Conservation (phyloP, 225 moss, liverwort and hornwort genomes). For the Bryoerythrophyllum caledonicum region DNA sequence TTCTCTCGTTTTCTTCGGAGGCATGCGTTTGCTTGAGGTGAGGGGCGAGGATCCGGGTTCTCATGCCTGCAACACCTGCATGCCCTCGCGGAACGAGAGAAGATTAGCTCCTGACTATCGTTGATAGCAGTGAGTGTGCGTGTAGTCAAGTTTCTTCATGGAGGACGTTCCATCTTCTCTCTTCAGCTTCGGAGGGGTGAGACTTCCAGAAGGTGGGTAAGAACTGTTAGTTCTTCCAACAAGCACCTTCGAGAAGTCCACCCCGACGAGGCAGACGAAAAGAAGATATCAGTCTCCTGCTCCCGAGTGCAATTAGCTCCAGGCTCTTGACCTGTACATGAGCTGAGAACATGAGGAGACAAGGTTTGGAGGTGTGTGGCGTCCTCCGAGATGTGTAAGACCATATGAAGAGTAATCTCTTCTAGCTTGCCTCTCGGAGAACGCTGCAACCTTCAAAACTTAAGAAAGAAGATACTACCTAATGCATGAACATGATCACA, state of each 20-base stretch:
- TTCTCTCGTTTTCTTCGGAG: slow-evolving; percentile 59
- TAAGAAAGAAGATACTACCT: too few species aligned
- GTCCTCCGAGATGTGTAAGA: neutral
- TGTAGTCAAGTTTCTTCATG: too few species aligned
- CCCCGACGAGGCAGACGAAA: too few species aligned
- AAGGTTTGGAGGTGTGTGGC: neutral
- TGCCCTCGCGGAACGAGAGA: slow-evolving; percentile 21
- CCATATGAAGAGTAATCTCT: too few species aligned
- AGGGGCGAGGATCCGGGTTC: neutral
- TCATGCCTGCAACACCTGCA: slow-evolving; percentile 3
- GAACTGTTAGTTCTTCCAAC: neutral
- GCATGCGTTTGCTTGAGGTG: slow-evolving; percentile 15
- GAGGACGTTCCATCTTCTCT: neutral
- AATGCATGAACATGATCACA: too few species aligned
- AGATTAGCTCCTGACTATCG: slow-evolving; percentile 43
- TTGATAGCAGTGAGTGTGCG: neutral
- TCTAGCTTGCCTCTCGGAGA: too few species aligned
- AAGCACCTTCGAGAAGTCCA: neutral
- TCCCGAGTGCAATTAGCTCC: slow-evolving; percentile 9
- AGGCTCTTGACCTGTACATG: neutral
- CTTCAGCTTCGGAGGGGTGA: slow-evolving; percentile 2
- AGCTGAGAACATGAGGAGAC: too few species aligned
- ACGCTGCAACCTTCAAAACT: rapidly evolving
- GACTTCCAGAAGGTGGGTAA: neutral
- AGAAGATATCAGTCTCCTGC: neutral